Evolutionary conservation across 164 flowering plant species (phyloP).

Genomic region (Aristolochia contorta): DNA sequence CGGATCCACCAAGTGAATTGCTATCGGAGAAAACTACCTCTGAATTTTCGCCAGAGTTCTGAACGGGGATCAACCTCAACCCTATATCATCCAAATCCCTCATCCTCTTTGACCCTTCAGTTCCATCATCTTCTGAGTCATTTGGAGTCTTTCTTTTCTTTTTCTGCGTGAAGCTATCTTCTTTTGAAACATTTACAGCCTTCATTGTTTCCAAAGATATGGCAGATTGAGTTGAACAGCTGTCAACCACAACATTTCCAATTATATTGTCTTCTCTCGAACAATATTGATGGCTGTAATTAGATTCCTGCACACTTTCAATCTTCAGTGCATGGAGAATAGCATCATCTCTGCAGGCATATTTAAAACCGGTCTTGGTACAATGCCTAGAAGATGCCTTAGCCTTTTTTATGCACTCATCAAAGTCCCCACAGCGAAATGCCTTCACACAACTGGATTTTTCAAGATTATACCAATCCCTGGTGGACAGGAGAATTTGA

Average conservation of each 20-base stretch:
- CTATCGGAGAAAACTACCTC: conserved; percentile 25
- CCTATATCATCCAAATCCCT: conserved; percentile 82
- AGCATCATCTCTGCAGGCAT: conserved; percentile 87
- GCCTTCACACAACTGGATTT: conserved; percentile 83
- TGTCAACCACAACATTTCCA: conserved; percentile 11
- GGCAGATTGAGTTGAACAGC: conserved; percentile 44
- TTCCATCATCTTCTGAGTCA: conserved; percentile 90
- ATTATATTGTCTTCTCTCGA: conserved; percentile 13
- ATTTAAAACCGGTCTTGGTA: conserved; percentile 54
- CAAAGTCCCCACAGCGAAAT: conserved; percentile 88
- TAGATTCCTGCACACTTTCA: conserved; percentile 36
- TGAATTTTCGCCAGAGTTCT: conserved; percentile 22
- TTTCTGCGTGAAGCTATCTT: conserved; percentile 25
- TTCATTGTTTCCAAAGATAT: conserved; percentile 54
- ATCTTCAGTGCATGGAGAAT: conserved; percentile 83
- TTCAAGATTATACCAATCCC: conserved; percentile 95
- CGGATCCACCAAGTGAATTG: conserved; percentile 20
- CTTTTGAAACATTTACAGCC: conserved; percentile 12
- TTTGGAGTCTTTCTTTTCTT: conserved; percentile 57
- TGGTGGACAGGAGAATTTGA: conserved; percentile 15
- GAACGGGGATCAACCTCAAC: conserved; percentile 24
- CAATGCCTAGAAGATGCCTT: conserved; percentile 44
- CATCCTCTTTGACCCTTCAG: conserved; percentile 71
- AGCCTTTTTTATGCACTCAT: conserved; percentile 74
- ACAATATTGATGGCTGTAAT: not conserved